Percentiles rank a stretch among this genome's conserved stretches.
phyloP scores from a whole-genome alignment of 257 asterid genomes.

The Lycium barbarum region DNA sequence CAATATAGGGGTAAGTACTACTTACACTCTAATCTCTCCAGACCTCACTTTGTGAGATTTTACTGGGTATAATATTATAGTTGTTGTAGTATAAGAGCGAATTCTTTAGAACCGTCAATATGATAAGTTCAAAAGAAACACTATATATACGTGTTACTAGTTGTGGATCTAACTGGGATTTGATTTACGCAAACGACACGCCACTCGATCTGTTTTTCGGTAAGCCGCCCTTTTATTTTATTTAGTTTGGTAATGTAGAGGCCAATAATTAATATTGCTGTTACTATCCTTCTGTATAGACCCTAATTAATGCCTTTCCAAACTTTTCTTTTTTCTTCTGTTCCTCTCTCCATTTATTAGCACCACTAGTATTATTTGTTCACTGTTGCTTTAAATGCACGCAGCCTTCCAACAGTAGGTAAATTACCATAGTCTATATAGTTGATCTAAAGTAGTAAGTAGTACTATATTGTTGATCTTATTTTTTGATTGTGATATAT shows the following conservation, averaged over 20 bases:
- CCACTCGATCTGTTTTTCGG: not conserved
- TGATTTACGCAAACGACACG: not conserved
- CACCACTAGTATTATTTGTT: not conserved
- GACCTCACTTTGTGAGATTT: too few species aligned
- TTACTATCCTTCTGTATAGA: not conserved
- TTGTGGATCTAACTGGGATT: not conserved
- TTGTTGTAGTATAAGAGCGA: too few species aligned
- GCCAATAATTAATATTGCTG: not conserved
- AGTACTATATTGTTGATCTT: not conserved
- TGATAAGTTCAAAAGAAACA: not conserved
- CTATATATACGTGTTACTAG: not conserved
- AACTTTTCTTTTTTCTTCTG: not conserved
- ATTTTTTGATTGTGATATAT: not conserved
- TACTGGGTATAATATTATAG: too few species aligned
- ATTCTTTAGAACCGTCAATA: too few species aligned
- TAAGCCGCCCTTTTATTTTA: not conserved
- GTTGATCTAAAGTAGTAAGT: not conserved
- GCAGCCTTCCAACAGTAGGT: not conserved
- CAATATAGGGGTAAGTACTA: too few species aligned
- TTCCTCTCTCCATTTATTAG: not conserved
- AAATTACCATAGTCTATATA: not conserved
- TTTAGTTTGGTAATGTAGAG: too few species aligned
- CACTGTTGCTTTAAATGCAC: conserved; percentile 1
- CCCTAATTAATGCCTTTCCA: not conserved
- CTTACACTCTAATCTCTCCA: too few species aligned